Evolutionary conservation across 2,329 filamentous ascomycete genomes (phyloP), one percentile per base, ranked within the genome.

Genomic region (Aspergillus sergii): DNA sequence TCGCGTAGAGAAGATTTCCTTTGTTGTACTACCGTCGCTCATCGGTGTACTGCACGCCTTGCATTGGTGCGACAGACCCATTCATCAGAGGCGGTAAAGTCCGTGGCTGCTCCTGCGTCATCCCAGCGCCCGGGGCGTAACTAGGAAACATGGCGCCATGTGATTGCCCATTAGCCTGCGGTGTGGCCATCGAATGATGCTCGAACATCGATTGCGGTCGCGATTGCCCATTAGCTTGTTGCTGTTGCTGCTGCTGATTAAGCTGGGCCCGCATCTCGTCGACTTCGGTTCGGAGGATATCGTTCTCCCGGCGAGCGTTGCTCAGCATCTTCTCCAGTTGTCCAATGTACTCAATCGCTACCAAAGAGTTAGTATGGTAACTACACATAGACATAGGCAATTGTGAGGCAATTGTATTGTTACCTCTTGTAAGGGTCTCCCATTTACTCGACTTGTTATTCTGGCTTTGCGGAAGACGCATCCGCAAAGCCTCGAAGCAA

Each of bases 361-460:
- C 23, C 26, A 12, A 36, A 32, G 26, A 48, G 64, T 75, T 58
- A 72, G 69, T 58, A 16, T 21, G 9, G 11, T n/a, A 48, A 50
- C 11, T 4, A 39, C 8, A 30, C 2, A 43, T 45, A 48, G n/a
- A 11, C 30, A 55, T 51, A 11, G n/a, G 12, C 11, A 21, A 9
- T 2, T 23, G 51, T 14, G 48, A 11, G n/a, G 12, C 11, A 21
- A 9, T 6, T 23, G 51, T 14, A 55, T 55, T 32, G 58, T 70
- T 73, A 82, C 80, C 80, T 76, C 80, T 73, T 28, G 80, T 82
- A 23, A 84, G 68, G 1, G 81, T 84, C 66, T 84, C 82, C 82
- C 82, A 83, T 73, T 84, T 84, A 71, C 82, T 83, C 9, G 82
- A 83, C 66, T 84, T 84, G 69, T 82, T 83, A 65, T 79, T 82